These are phyloP conservation scores for Apiospora arundinis DNA, from an alignment of 2,329 filamentous ascomycete species.

Conservation along the genomic window DNA sequence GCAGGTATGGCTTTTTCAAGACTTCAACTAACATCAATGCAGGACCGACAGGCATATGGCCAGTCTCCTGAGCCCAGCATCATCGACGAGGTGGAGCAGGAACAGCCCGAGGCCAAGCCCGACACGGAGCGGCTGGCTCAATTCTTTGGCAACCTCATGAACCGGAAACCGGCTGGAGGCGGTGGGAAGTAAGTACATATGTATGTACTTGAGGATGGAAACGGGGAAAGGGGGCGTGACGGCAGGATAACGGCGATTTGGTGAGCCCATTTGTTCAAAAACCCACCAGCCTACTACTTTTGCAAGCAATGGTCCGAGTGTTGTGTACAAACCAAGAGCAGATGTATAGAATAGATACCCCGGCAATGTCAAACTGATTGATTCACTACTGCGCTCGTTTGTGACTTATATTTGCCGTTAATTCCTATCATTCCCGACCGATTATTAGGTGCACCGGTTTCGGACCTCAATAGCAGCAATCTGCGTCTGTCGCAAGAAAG, in stretches of 20 bases:
- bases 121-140: constrained; percentile 64
- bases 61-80: constrained; percentile 52
- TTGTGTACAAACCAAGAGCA: not conserved
- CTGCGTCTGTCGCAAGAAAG: too few relatives aligned
- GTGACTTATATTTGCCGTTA: not conserved
- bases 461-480: too few relatives aligned
- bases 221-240: not conserved
- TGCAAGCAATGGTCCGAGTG: constrained; percentile 9
- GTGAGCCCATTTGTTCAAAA: constrained; percentile 15
- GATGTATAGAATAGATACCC: constrained; percentile 25
- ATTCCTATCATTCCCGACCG: too few relatives aligned
- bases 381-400: not conserved
- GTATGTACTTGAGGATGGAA: not conserved
- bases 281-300: constrained; percentile 2
- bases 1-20: not conserved
- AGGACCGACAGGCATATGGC: constrained; percentile 64
- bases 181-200: not conserved
- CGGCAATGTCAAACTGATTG: constrained; percentile 14
- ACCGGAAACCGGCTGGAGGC: constrained; percentile 48
- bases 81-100: constrained; percentile 43
- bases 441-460: not conserved
- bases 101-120: constrained; percentile 43
- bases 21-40: constrained; percentile 32
- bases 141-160: constrained; percentile 67
- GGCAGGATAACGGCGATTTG: constrained; percentile 18